A percentile compares a stretch with the other conserved stretches of the same genome.
Conservation (phyloP, 495 filamentous ascomycete species). For the Tuber brumale region DNA sequence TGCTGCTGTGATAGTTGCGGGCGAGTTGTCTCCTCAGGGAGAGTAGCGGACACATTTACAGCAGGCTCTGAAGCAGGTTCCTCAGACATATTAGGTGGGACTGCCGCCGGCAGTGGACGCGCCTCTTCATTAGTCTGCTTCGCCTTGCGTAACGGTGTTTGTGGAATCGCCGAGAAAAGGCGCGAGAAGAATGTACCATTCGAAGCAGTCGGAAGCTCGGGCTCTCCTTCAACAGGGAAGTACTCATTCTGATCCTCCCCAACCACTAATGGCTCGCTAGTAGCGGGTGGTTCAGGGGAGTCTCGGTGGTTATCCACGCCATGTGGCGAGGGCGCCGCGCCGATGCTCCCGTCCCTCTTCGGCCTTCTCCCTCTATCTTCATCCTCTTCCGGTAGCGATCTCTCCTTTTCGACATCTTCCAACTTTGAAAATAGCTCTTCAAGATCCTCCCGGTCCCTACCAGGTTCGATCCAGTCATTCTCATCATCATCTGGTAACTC, state of each 20-base stretch:
- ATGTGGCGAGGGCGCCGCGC: neutral
- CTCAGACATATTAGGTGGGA: neutral
- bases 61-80: neutral
- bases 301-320: neutral
- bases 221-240: neutral
- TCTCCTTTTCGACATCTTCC: constrained; percentile 28
- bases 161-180: neutral
- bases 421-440: constrained; percentile 20
- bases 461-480: constrained; percentile 5
- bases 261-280: neutral
- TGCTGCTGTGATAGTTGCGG: neutral
- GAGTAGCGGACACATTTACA: neutral
- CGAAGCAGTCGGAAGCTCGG: neutral
- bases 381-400: constrained; percentile 11
- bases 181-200: neutral
- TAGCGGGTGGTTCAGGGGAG: neutral
- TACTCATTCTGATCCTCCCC: neutral
- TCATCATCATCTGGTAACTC: constrained; percentile 31
- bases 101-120: neutral
- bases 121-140: neutral
- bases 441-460: constrained; percentile 7
- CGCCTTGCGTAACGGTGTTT: neutral
- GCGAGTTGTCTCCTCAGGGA: neutral
- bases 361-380: constrained; percentile 12
- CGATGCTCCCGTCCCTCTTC: constrained; percentile 7